These are phyloP conservation scores for Candida germanica DNA, from an alignment of 805 yeast genomes.

Conservation along the genomic window DNA sequence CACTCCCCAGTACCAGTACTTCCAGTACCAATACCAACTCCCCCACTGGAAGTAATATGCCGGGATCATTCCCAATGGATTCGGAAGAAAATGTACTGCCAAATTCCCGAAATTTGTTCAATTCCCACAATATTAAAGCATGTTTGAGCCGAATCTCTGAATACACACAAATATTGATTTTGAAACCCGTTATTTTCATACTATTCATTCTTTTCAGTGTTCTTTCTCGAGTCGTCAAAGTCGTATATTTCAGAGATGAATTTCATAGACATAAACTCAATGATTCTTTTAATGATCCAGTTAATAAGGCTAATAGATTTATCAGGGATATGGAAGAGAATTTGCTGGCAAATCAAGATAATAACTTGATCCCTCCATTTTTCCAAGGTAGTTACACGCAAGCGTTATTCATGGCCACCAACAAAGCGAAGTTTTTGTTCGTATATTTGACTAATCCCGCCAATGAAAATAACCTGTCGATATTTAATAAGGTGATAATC, in stretches of 20 bases:
- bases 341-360: slow-evolving; percentile 9
- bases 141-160: slow-evolving; percentile 4
- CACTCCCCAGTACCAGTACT: slow-evolving; percentile 1
- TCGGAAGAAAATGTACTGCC: slow-evolving; percentile 11
- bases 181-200: slow-evolving; percentile 25
- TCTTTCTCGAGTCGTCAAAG: slow-evolving; percentile 20
- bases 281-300: slow-evolving; percentile 41
- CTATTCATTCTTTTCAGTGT: slow-evolving; percentile 21
- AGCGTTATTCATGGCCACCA: slow-evolving; percentile 68
- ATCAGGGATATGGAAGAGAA: slow-evolving; percentile 50
- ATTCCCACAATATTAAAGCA: slow-evolving; percentile 16
- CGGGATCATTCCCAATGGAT: slow-evolving; percentile 22
- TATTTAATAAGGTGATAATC: slow-evolving; percentile 54
- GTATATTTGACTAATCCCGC: slow-evolving; percentile 71
- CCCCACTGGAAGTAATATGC: slow-evolving; percentile 14
- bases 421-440: slow-evolving; percentile 67
- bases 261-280: slow-evolving; percentile 8
- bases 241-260: slow-evolving; percentile 24
- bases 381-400: slow-evolving; percentile 77
- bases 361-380: slow-evolving; percentile 39
- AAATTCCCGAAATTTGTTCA: slow-evolving; percentile 13
- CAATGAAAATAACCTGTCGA: slow-evolving; percentile 57
- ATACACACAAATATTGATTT: slow-evolving; percentile 13
- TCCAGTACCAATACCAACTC: background rate
- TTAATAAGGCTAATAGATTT: slow-evolving; percentile 51